Evolutionary conservation across 495 filamentous ascomycete genomes (phyloP).

Genomic region (Immersiella caudata): DNA sequence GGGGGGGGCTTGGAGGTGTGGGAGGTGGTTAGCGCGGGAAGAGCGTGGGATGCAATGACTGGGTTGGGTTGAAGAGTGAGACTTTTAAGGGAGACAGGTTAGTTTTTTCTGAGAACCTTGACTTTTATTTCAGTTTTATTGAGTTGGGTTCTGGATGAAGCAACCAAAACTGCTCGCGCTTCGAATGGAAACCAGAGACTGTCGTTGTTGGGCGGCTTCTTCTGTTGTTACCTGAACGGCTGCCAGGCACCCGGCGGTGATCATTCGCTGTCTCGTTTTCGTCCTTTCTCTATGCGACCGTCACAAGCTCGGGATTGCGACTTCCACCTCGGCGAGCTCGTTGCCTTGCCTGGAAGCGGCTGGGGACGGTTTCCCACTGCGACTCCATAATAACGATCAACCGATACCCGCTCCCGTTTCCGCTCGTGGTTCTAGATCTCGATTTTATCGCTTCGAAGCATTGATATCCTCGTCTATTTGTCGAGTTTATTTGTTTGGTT

Average conservation of each 20-base stretch:
- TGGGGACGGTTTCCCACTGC: not conserved
- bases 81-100: too few species aligned
- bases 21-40: not conserved
- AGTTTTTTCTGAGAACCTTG: too few species aligned
- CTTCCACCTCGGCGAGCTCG: not conserved
- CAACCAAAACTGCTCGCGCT: too few species aligned
- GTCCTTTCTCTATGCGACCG: not conserved
- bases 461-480: not conserved
- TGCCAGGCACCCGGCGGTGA: too few species aligned
- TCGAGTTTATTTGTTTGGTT: not conserved
- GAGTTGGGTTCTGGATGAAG: too few species aligned
- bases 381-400: not conserved
- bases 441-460: not conserved
- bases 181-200: too few species aligned
- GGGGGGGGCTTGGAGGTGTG: not conserved
- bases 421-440: not conserved
- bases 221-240: too few species aligned
- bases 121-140: too few species aligned
- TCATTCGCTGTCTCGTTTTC: not conserved
- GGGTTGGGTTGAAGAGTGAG: not conserved
- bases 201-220: too few species aligned
- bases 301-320: not conserved
- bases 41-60: conserved; percentile 5
- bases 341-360: not conserved
- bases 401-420: not conserved